Evolutionary conservation across 2,329 filamentous ascomycete genomes (phyloP).

Genomic region (Dryadomyces quercus-mongolicae): DNA sequence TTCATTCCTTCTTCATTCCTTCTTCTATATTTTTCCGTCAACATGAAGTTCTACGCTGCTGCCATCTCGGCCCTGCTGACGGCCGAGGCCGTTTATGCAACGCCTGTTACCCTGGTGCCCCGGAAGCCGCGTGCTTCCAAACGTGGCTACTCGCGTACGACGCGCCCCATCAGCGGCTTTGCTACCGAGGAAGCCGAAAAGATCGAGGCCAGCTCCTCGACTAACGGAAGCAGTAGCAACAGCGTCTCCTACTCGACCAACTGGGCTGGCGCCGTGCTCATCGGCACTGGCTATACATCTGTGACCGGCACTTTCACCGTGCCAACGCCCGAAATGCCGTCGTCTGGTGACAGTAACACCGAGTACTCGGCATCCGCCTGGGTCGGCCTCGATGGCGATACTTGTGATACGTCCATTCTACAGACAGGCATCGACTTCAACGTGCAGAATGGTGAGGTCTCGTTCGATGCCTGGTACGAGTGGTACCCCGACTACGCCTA

Average conservation of each 20-base stretch:
- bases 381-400: constrained; percentile 20
- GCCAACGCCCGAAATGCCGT: constrained; percentile 12
- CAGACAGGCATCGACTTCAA: constrained; percentile 17
- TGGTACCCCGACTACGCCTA: constrained; percentile 18
- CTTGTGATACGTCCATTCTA: constrained; percentile 15
- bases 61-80: constrained; percentile 18
- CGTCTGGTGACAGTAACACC: constrained; percentile 7
- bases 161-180: constrained; percentile 3
- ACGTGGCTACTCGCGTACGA: constrained; percentile 14
- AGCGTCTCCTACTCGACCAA: constrained; percentile 30
- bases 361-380: constrained; percentile 18
- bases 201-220: background rate
- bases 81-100: constrained; percentile 28
- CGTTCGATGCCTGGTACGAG: constrained; percentile 17
- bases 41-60: constrained; percentile 38
- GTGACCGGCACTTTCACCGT: constrained; percentile 10
- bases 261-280: constrained; percentile 12
- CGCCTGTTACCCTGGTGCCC: constrained; percentile 29
- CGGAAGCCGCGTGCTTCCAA: constrained; percentile 21
- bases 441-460: background rate
- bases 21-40: constrained; percentile 11
- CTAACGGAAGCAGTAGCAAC: background rate
- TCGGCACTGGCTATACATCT: constrained; percentile 5
- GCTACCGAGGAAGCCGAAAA: constrained; percentile 11
- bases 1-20: background rate